Evolutionary conservation across 2,329 filamentous ascomycete genomes (phyloP).

Genomic region (Hypoxylon sp.): DNA sequence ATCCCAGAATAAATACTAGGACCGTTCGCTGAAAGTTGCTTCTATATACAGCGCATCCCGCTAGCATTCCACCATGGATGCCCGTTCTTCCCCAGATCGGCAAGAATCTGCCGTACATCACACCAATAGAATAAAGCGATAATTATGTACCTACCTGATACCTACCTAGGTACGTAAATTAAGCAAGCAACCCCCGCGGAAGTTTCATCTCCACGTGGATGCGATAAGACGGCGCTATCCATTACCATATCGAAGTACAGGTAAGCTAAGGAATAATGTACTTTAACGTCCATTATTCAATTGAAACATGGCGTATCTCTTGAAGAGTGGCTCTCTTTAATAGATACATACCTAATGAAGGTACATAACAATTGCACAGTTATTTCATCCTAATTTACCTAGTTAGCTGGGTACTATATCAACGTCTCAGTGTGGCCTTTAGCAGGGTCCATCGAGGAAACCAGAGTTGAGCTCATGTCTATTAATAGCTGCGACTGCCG

Average conservation of each 20-base stretch:
- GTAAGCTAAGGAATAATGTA: background rate
- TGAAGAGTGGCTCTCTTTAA: background rate
- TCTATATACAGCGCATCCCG: conserved; percentile 12
- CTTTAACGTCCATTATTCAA: background rate
- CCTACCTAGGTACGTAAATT: too few relatives aligned
- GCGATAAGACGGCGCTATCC: background rate
- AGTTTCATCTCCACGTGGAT: conserved; percentile 11
- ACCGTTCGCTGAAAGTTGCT: conserved; percentile 14
- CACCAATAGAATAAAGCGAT: conserved; percentile 14
- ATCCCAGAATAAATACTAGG: conserved; percentile 6
- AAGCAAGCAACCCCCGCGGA: conserved; percentile 10
- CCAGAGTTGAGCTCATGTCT: background rate
- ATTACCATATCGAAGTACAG: background rate
- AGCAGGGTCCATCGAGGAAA: background rate
- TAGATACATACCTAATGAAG: too few relatives aligned
- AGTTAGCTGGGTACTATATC: too few relatives aligned
- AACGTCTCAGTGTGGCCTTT: background rate
- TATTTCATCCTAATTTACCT: too few relatives aligned
- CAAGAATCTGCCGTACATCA: conserved; percentile 15
- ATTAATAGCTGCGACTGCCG: background rate
- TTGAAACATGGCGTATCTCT: background rate
- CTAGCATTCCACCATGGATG: conserved; percentile 30
- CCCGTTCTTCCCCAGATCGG: conserved; percentile 24
- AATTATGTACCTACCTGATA: too few relatives aligned
- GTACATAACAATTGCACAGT: too few relatives aligned